Base-by-base conservation (phyloP, 2,329 filamentous ascomycete genomes). In the Cladosporium cucumerinum region DNA sequence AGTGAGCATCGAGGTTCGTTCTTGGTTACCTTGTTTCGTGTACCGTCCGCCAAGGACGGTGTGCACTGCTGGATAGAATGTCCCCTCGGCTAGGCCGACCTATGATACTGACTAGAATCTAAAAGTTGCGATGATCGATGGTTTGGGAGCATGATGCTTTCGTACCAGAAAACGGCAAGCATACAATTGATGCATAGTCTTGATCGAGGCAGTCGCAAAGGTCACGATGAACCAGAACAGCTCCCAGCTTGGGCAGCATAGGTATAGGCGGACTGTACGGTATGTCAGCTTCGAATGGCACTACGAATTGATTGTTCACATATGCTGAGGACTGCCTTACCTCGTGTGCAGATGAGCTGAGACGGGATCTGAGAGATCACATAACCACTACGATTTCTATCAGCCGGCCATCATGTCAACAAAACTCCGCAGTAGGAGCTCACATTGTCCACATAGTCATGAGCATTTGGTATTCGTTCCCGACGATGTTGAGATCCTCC, bases 401-500 rank as follows among this genome's bases (percentile, higher is more conserved):
- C 36, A 43, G 36, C 10, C 7, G 36, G 7, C 18, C 1, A n/a
- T 10, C 18, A 10, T n/a, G 2, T 5, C 2, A 8, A n/a, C 5
- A 43, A 10, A 43, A 18, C 14, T 28, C 5, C 5, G 36, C 36
- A 43, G 18, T 16, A 7, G 36, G 8, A 8, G 3, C 36, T 43
- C 36, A 43, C 36, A 51, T 51, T 14, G 48, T 51, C 48, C 48
- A 51, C 52, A 55, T 55, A 12, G 52, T 55, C 28, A 28, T 55
- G 52, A 55, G 52, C 52, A 55, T 55, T 18, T 55, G 52, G 32
- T 86, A 76, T 61, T 87, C 76, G 66, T 86, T 86, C 1, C 80
- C 78, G 51, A 82, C 80, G 18, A 87, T 73, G 1, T 76, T 71
- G 0, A 86, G 74, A 61, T 86, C 84, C 68, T 85, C 82, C 69